Conservation (phyloP, 148 eudicot species). For the Persicaria maculosa region DNA sequence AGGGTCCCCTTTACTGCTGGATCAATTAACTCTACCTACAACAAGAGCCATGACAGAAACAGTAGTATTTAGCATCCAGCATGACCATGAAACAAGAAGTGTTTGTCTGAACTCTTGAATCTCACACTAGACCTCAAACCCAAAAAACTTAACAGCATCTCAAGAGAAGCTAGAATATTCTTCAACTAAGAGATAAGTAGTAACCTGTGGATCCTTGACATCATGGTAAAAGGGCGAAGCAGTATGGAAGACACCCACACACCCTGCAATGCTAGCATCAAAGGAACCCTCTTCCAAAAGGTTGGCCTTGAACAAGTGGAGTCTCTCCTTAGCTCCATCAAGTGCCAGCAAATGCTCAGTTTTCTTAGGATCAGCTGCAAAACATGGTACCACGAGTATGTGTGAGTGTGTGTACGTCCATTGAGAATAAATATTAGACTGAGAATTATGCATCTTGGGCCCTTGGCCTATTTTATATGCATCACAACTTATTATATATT, state of each 20-base stretch:
- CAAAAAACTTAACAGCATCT: neutral
- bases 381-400: too few relatives aligned
- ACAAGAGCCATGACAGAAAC: neutral
- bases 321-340: conserved; percentile 27
- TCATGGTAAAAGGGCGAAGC: conserved; percentile 19
- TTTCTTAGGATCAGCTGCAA: conserved; percentile 18
- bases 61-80: neutral
- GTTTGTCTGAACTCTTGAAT: neutral
- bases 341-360: conserved; percentile 20
- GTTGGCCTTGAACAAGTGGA: conserved; percentile 19
- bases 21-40: conserved; percentile 36
- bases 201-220: conserved; percentile 21
- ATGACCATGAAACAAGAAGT: neutral
- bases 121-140: neutral
- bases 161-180: neutral
- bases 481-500: neutral
- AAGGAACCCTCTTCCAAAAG: conserved; percentile 24
- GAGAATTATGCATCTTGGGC: too few relatives aligned
- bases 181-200: neutral
- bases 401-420: too few relatives aligned
- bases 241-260: conserved; percentile 27
- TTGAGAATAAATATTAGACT: too few relatives aligned
- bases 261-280: conserved; percentile 21
- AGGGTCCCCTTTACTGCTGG: conserved; percentile 43
- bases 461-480: neutral